Percentiles rank a stretch among this genome's conserved stretches.
Evolutionary conservation across 306 rosid genomes (phyloP).

Genomic region (Trifolium fragiferum): DNA sequence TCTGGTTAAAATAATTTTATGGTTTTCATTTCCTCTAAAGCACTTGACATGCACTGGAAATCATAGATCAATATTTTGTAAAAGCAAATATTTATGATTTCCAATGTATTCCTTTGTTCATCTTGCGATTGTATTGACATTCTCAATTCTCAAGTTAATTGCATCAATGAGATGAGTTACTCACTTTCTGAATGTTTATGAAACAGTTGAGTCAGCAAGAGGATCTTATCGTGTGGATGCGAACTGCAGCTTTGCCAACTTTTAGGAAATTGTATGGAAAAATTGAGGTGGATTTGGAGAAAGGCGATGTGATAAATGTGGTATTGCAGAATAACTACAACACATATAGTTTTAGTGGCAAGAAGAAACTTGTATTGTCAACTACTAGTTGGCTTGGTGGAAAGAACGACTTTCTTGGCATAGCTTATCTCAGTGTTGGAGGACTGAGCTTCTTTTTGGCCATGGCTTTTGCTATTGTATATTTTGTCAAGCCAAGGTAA

Average conservation of each 20-base stretch:
- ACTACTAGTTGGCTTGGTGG: conserved; percentile 89
- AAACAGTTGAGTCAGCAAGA: conserved; percentile 79
- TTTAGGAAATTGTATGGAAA: conserved; percentile 80
- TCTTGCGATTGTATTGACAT: conserved; percentile 3
- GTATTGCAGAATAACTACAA: conserved; percentile 62
- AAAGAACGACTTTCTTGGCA: conserved; percentile 84
- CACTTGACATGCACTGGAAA: background rate
- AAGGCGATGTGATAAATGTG: conserved; percentile 56
- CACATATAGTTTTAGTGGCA: conserved; percentile 76
- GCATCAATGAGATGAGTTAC: conserved; percentile 35
- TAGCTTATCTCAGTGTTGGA: conserved; percentile 88
- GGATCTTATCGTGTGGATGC: conserved; percentile 92
- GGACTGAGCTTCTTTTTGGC: conserved; percentile 92
- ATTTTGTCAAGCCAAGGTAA: conserved; percentile 95
- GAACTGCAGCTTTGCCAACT: conserved; percentile 89
- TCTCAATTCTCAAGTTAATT: conserved; percentile 16
- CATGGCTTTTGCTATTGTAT: conserved; percentile 72
- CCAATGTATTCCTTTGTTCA: background rate
- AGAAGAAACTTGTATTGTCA: conserved; percentile 82
- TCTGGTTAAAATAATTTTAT: background rate
- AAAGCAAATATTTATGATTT: background rate
- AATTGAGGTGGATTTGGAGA: conserved; percentile 72
- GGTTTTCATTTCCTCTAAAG: background rate
- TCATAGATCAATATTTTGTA: conserved; percentile 8
- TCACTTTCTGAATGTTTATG: conserved; percentile 45